phyloP scores from a whole-genome alignment of 2,329 filamentous ascomycete genomes.

The Exophiala sp. region DNA sequence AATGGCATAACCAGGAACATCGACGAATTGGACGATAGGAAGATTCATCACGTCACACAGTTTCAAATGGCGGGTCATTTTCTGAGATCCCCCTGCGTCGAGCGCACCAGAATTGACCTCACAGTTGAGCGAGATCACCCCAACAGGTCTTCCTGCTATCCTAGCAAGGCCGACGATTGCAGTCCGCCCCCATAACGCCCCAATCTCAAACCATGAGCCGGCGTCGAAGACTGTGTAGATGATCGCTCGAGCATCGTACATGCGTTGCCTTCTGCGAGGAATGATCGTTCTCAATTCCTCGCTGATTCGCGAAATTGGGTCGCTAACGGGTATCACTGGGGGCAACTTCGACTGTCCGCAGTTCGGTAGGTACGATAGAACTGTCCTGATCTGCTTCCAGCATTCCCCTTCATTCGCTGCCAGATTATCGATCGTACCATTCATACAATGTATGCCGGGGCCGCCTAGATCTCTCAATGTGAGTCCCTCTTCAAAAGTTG shows the following conservation, averaged over 20 bases:
- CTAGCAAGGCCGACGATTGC: conserved; percentile 60
- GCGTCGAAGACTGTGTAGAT: conserved; percentile 56
- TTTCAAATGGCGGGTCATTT: conserved; percentile 58
- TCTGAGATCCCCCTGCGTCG: conserved; percentile 59
- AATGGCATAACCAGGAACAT: conserved; percentile 59
- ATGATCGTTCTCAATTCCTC: conserved; percentile 56
- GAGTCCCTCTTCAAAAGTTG: conserved; percentile 63
- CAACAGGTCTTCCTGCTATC: conserved; percentile 56
- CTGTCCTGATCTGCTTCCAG: conserved; percentile 57
- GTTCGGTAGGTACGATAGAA: conserved; percentile 58
- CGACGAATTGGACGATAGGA: conserved; percentile 61
- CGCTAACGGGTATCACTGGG: conserved; percentile 45
- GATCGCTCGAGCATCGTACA: conserved; percentile 58
- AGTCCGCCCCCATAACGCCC: conserved; percentile 59
- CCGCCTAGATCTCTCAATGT: conserved; percentile 59
- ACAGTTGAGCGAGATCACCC: conserved; percentile 59
- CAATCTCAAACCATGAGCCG: conserved; percentile 62
- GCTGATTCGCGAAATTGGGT: conserved; percentile 50
- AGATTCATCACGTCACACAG: conserved; percentile 64
- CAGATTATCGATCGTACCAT: conserved; percentile 64
- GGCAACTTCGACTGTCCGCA: conserved; percentile 52
- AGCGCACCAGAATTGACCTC: conserved; percentile 61
- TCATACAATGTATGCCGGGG: conserved; percentile 59
- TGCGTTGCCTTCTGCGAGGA: conserved; percentile 55
- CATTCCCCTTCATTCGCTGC: conserved; percentile 58